Evolutionary conservation across 305 asterid species (phyloP).

Genomic region (Salvia sclarea): DNA sequence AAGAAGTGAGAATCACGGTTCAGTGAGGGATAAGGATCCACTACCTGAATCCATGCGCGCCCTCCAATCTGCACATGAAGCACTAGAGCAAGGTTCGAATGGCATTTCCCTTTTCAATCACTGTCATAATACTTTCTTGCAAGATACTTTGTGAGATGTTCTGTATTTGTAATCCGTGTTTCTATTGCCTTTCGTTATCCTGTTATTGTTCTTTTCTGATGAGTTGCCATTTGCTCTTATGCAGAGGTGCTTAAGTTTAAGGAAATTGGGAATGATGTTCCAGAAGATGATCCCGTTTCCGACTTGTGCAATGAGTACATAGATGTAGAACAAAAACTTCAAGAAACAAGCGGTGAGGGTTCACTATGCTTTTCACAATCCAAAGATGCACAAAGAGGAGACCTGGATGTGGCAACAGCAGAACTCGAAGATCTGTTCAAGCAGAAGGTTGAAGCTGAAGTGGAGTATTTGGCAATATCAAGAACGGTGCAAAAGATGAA

Average conservation of each 20-base stretch:
- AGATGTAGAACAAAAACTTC: conserved; percentile 33
- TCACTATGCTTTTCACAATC: conserved; percentile 33
- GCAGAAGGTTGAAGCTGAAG: conserved; percentile 77
- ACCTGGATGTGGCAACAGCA: conserved; percentile 27
- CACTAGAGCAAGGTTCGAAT: conserved; percentile 56
- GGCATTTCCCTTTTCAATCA: conserved; percentile 2
- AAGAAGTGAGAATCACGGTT: conserved; percentile 46
- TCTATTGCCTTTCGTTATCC: no score
- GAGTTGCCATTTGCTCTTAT: conserved; percentile 23
- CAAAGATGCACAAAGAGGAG: conserved; percentile 38
- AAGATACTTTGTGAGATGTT: no score
- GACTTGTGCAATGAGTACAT: conserved; percentile 34
- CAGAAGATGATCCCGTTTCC: conserved; percentile 36
- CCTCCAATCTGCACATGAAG: conserved; percentile 62
- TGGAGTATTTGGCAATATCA: conserved; percentile 57
- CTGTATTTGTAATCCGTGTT: no score
- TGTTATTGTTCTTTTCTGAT: conserved; percentile 19
- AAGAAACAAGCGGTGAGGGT: conserved; percentile 35
- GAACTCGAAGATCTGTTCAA: conserved; percentile 55
- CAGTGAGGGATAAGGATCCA: conserved; percentile 50
- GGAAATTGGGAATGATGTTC: conserved; percentile 51
- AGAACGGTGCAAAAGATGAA: conserved; percentile 46
- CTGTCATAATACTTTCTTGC: conserved; percentile 8
- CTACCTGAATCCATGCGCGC: conserved; percentile 47
- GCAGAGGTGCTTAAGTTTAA: conserved; percentile 68